These are phyloP conservation scores for Fusarium sp. DNA, from an alignment of 2,329 filamentous ascomycete genomes.

Conservation along the genomic window DNA sequence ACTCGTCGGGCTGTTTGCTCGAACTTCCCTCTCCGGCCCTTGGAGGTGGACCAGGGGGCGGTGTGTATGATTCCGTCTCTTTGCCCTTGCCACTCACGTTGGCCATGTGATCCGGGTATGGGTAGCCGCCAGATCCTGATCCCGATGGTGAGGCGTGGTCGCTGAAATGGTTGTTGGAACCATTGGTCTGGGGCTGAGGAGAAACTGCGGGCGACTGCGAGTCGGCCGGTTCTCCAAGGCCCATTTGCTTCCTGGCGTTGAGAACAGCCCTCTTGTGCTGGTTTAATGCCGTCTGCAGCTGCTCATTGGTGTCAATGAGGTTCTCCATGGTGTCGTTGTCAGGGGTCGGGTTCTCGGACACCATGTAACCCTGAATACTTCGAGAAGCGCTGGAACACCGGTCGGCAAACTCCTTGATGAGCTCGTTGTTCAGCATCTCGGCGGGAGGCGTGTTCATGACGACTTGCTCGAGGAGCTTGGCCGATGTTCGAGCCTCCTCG, in stretches of 20 bases:
- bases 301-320: slow-evolving; percentile 94
- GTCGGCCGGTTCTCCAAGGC: slow-evolving; percentile 49
- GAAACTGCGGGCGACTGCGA: slow-evolving; percentile 45
- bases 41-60: slow-evolving; percentile 41
- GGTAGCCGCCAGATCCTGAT: slow-evolving; percentile 27
- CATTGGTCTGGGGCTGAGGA: slow-evolving; percentile 44
- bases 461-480: slow-evolving; percentile 91
- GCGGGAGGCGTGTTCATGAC: slow-evolving; percentile 84
- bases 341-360: slow-evolving; percentile 79
- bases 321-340: slow-evolving; percentile 96
- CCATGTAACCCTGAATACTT: slow-evolving; percentile 88
- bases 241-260: slow-evolving; percentile 69
- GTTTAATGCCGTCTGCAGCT: slow-evolving; percentile 83
- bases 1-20: slow-evolving; percentile 31
- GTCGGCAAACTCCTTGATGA: slow-evolving; percentile 91
- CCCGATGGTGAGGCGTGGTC: slow-evolving; percentile 26
- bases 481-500: slow-evolving; percentile 90
- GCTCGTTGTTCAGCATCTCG: slow-evolving; percentile 84
- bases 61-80: slow-evolving; percentile 45
- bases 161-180: slow-evolving; percentile 42
- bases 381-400: slow-evolving; percentile 84
- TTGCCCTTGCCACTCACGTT: slow-evolving; percentile 51
- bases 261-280: slow-evolving; percentile 85
- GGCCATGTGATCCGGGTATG: slow-evolving; percentile 21
- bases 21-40: slow-evolving; percentile 44